Conservation (phyloP, 2,329 filamentous ascomycete species). For the Chaetomiaceae sp. region DNA sequence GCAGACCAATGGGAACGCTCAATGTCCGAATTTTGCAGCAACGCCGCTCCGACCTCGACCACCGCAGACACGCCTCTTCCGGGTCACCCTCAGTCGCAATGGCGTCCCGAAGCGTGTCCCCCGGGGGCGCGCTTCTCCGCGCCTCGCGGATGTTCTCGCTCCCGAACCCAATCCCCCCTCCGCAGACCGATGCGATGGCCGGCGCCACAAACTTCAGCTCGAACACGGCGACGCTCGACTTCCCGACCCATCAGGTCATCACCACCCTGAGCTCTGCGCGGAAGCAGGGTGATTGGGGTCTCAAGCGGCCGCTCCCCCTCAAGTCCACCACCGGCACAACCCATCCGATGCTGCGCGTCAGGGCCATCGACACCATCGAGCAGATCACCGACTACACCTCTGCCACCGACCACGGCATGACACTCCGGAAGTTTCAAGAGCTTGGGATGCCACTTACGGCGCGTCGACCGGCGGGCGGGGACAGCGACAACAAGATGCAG, state of each 20-base stretch:
- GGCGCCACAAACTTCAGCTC: constrained; percentile 48
- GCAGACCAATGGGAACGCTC: neutral
- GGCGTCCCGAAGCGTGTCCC: constrained; percentile 43
- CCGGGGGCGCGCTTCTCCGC: constrained; percentile 68
- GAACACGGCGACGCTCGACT: constrained; percentile 66
- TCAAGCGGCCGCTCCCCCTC: constrained; percentile 78
- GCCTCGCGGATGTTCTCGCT: constrained; percentile 87
- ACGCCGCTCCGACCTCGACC: constrained; percentile 5
- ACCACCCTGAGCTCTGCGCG: constrained; percentile 70
- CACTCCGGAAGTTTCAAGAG: constrained; percentile 81
- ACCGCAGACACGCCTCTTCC: constrained; percentile 7
- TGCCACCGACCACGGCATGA: constrained; percentile 74
- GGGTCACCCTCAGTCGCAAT: constrained; percentile 23
- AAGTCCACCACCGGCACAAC: constrained; percentile 68
- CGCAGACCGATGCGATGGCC: constrained; percentile 47
- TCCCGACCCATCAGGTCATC: constrained; percentile 80
- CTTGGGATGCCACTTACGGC: constrained; percentile 67
- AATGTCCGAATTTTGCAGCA: constrained; percentile 22
- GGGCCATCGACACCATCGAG: constrained; percentile 77
- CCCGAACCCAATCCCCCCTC: constrained; percentile 66
- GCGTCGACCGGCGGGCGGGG: constrained; percentile 29
- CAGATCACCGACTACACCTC: constrained; percentile 86
- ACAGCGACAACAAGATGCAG: neutral
- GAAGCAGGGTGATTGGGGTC: constrained; percentile 80
- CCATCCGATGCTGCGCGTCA: constrained; percentile 71